Evolutionary conservation across 2,329 filamentous ascomycete species (phyloP).

Genomic region (Cladophialophora immunda): DNA sequence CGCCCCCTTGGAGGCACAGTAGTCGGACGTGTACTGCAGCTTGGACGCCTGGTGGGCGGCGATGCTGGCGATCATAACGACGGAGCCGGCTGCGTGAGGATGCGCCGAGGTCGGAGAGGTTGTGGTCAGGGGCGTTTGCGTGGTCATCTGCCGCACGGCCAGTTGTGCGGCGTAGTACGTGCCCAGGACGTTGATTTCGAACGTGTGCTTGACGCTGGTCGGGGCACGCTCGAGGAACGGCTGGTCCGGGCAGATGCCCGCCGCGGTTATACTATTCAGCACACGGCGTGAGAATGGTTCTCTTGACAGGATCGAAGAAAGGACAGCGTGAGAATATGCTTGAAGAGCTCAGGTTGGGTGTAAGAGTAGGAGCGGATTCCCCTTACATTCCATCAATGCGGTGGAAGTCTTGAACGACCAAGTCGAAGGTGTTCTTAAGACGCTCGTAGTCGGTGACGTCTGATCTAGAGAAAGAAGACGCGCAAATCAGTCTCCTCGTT

Average conservation of each 20-base stretch:
- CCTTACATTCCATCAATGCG: constrained; percentile 47
- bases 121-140: constrained; percentile 52
- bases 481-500: neutral
- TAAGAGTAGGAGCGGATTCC: neutral
- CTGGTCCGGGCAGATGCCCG: constrained; percentile 56
- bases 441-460: constrained; percentile 45
- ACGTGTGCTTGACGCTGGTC: constrained; percentile 52
- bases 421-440: constrained; percentile 46
- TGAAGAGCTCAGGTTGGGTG: no score
- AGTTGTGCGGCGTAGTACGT: constrained; percentile 58
- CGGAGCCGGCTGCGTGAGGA: constrained; percentile 37
- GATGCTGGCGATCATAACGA: constrained; percentile 37
- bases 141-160: constrained; percentile 60
- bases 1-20: constrained; percentile 51
- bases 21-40: constrained; percentile 32
- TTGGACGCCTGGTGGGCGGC: constrained; percentile 29
- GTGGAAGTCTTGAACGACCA: constrained; percentile 52
- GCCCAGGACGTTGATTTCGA: constrained; percentile 55
- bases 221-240: constrained; percentile 55
- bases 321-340: no score
- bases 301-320: constrained; percentile 1
- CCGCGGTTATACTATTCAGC: constrained; percentile 37
- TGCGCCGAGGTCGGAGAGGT: constrained; percentile 32
- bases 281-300: neutral
- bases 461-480: constrained; percentile 29